Evolutionary conservation across 2,329 filamentous ascomycete genomes (phyloP), one percentile per base, ranked within the genome.

Genomic region (Pochonia chlamydosporia): DNA sequence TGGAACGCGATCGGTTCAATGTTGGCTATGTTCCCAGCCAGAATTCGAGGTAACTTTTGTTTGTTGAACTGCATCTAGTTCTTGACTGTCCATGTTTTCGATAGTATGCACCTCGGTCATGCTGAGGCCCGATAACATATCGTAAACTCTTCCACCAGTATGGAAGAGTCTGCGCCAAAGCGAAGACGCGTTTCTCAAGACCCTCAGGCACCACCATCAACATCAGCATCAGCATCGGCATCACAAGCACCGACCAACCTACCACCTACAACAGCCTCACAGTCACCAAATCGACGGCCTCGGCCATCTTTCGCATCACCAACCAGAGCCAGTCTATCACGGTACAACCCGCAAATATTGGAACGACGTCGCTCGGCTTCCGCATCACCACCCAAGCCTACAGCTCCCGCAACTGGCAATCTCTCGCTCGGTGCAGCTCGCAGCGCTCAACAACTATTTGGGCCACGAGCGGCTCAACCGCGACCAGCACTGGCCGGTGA

Each of bases 241-340:
- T 6, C 40, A 6, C 25, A n/a, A 43, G 5, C 40, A 43, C 25
- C 25, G 23, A 25, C 25, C 35, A 41, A 48, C 41, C 28, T 43
- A 21, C 36, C 36, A 20, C 13, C 35, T 14, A 13, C 35, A 23
- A 39, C 35, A 39, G 3, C 54, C 16, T 55, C 49, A 5, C 48
- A 44, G 20, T 43, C 48, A 9, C 31, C 51, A 40, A 40, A 59
- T 30, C 61, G 55, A 49, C 63, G 56, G 26, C 58, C 57, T 40
- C 73, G 73, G 1, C 74, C 78, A 1, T 85, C 82, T 1, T 86
- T 82, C 58, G 78, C 78, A 46, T 85, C 82, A n/a, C 82, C 84
- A 0, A 85, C 82, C 0, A 80, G 74, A 59, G 74, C 82, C 11
- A 87, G 81, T 56, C 64, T 85, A 13, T 71, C 81, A 48, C 76